Evolutionary conservation across 1,284 basidiomycete genomes (phyloP).

Genomic region (Trichosporon faecale): DNA sequence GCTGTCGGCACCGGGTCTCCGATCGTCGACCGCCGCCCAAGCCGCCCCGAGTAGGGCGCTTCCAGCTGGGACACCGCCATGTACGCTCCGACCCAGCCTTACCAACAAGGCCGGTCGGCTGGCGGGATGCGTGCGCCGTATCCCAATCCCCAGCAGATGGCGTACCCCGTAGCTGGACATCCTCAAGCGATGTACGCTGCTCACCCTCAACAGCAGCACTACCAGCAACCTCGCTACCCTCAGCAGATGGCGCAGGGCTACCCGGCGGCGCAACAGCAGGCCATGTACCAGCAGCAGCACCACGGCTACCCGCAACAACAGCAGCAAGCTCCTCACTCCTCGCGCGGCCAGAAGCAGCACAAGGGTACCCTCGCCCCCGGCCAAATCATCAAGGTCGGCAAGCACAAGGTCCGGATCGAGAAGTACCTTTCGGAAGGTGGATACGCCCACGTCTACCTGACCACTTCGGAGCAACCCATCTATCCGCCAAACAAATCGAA

Average conservation of each 20-base stretch:
- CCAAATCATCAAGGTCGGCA: slow-evolving; percentile 85
- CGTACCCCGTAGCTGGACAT: neutral
- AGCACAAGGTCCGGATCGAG: slow-evolving; percentile 79
- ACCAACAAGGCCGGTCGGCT: neutral
- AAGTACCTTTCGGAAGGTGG: slow-evolving; percentile 95
- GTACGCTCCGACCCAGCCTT: slow-evolving; percentile 9
- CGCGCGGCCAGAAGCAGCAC: slow-evolving; percentile 28
- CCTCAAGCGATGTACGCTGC: neutral
- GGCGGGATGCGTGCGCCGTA: neutral
- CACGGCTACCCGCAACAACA: slow-evolving; percentile 4
- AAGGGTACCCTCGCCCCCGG: slow-evolving; percentile 60
- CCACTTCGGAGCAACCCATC: slow-evolving; percentile 77
- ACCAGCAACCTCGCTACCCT: neutral
- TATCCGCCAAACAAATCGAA: slow-evolving; percentile 57
- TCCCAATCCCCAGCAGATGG: neutral
- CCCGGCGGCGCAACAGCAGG: neutral
- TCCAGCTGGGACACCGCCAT: neutral
- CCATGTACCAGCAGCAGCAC: slow-evolving; percentile 5
- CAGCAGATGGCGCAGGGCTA: slow-evolving; percentile 1
- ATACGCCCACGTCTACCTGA: slow-evolving; percentile 97
- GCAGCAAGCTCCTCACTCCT: slow-evolving; percentile 1
- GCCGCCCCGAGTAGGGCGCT: neutral
- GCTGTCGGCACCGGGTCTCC: slow-evolving; percentile 1
- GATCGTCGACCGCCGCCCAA: neutral
- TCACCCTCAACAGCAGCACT: neutral